Evolutionary conservation across 495 filamentous ascomycete genomes (phyloP), one percentile per base, ranked within the genome.

Genomic region (Talaromyces trachyspermus): DNA sequence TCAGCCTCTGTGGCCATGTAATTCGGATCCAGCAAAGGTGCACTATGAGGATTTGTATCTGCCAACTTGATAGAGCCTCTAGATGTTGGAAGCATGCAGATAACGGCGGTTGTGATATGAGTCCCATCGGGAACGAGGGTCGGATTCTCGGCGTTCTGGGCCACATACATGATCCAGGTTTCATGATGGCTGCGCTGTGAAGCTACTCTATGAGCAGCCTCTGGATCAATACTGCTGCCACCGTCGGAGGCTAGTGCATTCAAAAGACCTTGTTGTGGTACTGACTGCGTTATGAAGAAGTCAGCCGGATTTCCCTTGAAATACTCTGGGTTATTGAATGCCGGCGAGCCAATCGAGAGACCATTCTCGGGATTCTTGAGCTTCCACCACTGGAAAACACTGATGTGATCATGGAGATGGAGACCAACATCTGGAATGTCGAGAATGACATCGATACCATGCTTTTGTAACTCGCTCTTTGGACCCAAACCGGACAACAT

Each of bases 351-450:
- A 0, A 65, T 8, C 11, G 62, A 51, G 14, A 55, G 49, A 1
- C 63, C 65, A 10, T 48, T 38, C 6, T 68, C 58, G 3, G 63
- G 64, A 27, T 63, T 48, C 20, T 56, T 57, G 3, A 70, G 47
- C 40, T 64, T 64, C 65, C 64, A 64, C 27, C 27, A 30, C 12
- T 30, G 27, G 7, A 30, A 30, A 30, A 24, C 46, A 56, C 32
- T 54, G 46, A 65, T 62, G 50, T 82, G 78, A 53, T 84, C 79
- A 0, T 77, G 60, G 1, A 83, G 68, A 55, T 81, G 75, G 52
- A 78, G 65, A 4, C 79, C 79, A 33, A 83, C 69, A 23, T 69
- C 63, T 9, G 66, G 66, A 1, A 69, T 58, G 5, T 75, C 64
- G 1, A 70, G 53, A 17, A 79, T 52, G 0, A 72, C 42, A 0